phyloP scores from a whole-genome alignment of 805 yeast genomes.

The Cyberlindnera mississippiensis region DNA sequence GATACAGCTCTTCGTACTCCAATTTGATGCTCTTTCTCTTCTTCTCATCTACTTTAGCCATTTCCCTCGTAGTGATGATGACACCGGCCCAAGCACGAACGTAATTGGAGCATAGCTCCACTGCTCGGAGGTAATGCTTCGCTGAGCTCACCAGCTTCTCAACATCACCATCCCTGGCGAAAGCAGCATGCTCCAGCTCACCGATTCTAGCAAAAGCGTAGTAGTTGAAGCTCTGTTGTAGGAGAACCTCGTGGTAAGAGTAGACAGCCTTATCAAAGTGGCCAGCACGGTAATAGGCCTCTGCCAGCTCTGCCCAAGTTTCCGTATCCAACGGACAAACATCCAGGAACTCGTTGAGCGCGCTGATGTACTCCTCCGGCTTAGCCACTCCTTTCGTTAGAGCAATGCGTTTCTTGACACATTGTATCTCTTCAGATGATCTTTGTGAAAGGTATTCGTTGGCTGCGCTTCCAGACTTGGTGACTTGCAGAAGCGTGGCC shows the following conservation, averaged over 20 bases:
- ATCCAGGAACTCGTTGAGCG: slow-evolving; percentile 52
- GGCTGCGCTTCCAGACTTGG: slow-evolving; percentile 38
- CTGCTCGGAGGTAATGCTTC: slow-evolving; percentile 59
- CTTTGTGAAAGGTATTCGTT: slow-evolving; percentile 33
- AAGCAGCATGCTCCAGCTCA: slow-evolving; percentile 34
- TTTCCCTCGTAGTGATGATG: slow-evolving; percentile 34
- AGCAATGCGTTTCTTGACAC: slow-evolving; percentile 26
- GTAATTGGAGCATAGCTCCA: slow-evolving; percentile 71
- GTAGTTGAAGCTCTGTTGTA: slow-evolving; percentile 67
- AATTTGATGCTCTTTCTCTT: slow-evolving; percentile 1
- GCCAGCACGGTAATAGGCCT: slow-evolving; percentile 55
- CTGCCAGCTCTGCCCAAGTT: slow-evolving; percentile 74
- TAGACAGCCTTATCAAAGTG: slow-evolving; percentile 64
- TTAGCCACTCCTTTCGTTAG: slow-evolving; percentile 12
- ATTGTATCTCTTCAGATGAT: slow-evolving; percentile 19
- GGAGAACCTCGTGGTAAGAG: slow-evolving; percentile 65
- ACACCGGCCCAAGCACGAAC: slow-evolving; percentile 75
- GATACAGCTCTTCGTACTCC: slow-evolving; percentile 9
- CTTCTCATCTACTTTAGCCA: slow-evolving; percentile 13
- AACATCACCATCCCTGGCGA: slow-evolving; percentile 7
- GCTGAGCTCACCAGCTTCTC: slow-evolving; percentile 19
- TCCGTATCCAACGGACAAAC: slow-evolving; percentile 71
- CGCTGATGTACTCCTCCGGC: slow-evolving; percentile 43
- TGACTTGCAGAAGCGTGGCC: slow-evolving; percentile 54
- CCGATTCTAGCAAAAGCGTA: slow-evolving; percentile 63